Evolutionary conservation across 441 rosid genomes (phyloP).

Genomic region (Euphorbia schlechtendalii): DNA sequence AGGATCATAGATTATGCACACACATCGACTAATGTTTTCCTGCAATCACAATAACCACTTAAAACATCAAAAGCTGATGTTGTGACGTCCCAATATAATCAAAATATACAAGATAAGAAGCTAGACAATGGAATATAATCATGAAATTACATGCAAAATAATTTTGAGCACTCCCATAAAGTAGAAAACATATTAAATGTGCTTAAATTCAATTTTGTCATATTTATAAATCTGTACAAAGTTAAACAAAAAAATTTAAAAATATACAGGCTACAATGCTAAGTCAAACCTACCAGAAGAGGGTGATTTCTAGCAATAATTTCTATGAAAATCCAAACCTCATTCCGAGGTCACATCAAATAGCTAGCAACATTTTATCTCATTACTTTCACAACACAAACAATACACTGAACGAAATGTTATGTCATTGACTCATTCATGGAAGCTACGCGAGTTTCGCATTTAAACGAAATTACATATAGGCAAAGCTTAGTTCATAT

Average conservation of each 20-base stretch:
- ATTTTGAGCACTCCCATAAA: not conserved
- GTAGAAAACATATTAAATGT: not conserved
- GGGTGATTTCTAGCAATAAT: not conserved
- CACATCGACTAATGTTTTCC: slow-evolving; percentile 94
- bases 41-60: slow-evolving; percentile 25
- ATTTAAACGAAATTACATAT: not conserved
- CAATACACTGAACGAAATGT: not conserved
- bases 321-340: not conserved
- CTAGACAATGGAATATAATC: not conserved
- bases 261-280: not conserved
- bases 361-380: not conserved
- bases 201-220: not conserved
- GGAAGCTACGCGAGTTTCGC: not conserved
- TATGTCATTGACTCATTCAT: not conserved
- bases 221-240: not conserved
- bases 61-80: not conserved
- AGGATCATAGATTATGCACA: slow-evolving; percentile 94
- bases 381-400: not conserved
- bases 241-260: not conserved
- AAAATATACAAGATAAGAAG: not conserved
- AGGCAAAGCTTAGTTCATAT: not conserved
- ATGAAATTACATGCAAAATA: not conserved
- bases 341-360: not conserved
- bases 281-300: not conserved
- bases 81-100: not conserved